These are phyloP conservation scores for Cryptococcus wingfieldii DNA, from an alignment of 1,284 basidiomycete genomes.

Conservation along the genomic window DNA sequence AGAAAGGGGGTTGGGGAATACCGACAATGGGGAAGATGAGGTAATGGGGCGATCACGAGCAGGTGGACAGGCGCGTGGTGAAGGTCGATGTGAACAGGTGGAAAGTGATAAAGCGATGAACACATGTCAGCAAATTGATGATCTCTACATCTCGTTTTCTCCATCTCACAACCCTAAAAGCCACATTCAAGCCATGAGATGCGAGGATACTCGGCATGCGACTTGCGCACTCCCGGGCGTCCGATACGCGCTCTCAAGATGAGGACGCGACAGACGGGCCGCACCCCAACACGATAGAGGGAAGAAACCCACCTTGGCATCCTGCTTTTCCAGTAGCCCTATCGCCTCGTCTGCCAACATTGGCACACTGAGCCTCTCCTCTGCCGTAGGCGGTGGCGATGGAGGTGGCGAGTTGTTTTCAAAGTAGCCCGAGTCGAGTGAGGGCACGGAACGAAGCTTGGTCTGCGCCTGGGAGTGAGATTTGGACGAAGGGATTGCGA, in stretches of 20 bases:
- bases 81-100: too few relatives aligned
- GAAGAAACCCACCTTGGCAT: constrained; percentile 5
- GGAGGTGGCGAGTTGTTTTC: constrained; percentile 4
- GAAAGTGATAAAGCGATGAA: too few relatives aligned
- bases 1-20: too few relatives aligned
- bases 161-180: neutral
- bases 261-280: neutral
- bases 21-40: too few relatives aligned
- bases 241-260: neutral
- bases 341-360: constrained; percentile 7
- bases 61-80: too few relatives aligned
- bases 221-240: too few relatives aligned
- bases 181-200: neutral
- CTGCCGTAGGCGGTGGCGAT: constrained; percentile 11
- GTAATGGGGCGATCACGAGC: too few relatives aligned
- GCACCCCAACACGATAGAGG: neutral
- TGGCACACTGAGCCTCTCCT: constrained; percentile 10
- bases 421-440: constrained; percentile 5
- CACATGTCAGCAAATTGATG: too few relatives aligned
- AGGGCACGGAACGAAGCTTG: constrained; percentile 3
- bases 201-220: too few relatives aligned
- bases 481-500: too few relatives aligned
- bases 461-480: neutral
- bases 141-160: too few relatives aligned
- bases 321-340: constrained; percentile 4